These are phyloP conservation scores for Pyrenochaeta sp. DNA, from an alignment of 2,329 filamentous ascomycete genomes.

Conservation along the genomic window DNA sequence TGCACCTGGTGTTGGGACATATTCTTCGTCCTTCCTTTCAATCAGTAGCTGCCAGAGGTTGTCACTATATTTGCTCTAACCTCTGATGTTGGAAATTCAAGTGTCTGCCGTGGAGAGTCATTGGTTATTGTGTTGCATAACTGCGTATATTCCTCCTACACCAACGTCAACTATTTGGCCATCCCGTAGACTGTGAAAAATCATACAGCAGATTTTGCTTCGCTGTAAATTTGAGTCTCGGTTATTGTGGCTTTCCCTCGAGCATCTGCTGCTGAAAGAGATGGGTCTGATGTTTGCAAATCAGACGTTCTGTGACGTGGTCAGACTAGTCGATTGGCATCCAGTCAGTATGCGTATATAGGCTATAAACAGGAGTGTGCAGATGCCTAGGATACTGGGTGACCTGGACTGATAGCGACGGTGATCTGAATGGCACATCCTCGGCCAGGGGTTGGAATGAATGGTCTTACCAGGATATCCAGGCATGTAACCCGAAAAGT, in stretches of 20 bases:
- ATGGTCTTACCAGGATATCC: slow-evolving; percentile 27
- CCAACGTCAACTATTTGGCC: slow-evolving; percentile 24
- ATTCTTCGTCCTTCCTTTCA: slow-evolving; percentile 36
- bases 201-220: slow-evolving; percentile 65
- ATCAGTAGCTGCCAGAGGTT: background rate
- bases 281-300: slow-evolving; percentile 56
- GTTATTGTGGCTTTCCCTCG: slow-evolving; percentile 68
- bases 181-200: background rate
- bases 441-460: slow-evolving; percentile 9
- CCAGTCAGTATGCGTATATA: background rate
- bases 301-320: slow-evolving; percentile 55
- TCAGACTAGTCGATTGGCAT: slow-evolving; percentile 12
- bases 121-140: slow-evolving; percentile 34
- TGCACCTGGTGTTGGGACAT: slow-evolving; percentile 44
- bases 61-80: slow-evolving; percentile 9
- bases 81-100: slow-evolving; percentile 37
- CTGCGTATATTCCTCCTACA: slow-evolving; percentile 46
- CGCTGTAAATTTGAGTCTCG: slow-evolving; percentile 71
- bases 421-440: background rate
- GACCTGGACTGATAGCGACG: background rate
- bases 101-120: slow-evolving; percentile 21
- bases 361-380: slow-evolving; percentile 5
- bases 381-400: background rate
- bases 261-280: slow-evolving; percentile 57
- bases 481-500: slow-evolving; percentile 11